Percentiles rank a stretch among this genome's conserved stretches.
Evolutionary conservation across 176 grass and related monocot genomes (phyloP).

Genomic region (Musa schizocarpa): DNA sequence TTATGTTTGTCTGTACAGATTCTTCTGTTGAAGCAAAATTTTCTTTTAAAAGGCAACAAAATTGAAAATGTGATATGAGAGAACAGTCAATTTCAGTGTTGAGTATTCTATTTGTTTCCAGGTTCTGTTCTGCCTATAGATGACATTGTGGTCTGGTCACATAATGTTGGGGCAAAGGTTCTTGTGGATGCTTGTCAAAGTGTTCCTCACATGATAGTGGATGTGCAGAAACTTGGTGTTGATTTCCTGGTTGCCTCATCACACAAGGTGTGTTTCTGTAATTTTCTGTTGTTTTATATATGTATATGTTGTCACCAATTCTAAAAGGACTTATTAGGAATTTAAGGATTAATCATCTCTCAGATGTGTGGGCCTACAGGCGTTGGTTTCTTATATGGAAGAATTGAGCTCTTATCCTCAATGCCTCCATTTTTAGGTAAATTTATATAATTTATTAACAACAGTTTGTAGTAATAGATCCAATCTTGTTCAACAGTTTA

Average conservation of each 20-base stretch:
- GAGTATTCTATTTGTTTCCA: conserved; percentile 21
- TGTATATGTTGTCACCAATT: neutral
- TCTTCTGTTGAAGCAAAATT: neutral
- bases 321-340: conserved; percentile 21
- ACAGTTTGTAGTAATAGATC: neutral
- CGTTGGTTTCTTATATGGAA: conserved; percentile 71
- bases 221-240: conserved; percentile 84
- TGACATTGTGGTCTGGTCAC: conserved; percentile 66
- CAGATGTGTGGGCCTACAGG: conserved; percentile 99
- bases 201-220: conserved; percentile 89
- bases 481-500: neutral
- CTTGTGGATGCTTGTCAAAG: conserved; percentile 97
- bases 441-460: neutral
- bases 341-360: conserved; percentile 48
- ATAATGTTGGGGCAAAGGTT: conserved; percentile 78
- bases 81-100: neutral
- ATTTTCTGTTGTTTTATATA: neutral
- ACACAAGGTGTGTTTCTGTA: conserved; percentile 56
- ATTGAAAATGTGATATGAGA: neutral
- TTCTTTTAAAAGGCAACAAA: neutral
- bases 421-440: conserved; percentile 97
- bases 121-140: conserved; percentile 80
- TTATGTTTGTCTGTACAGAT: neutral
- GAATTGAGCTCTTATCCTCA: conserved; percentile 57
- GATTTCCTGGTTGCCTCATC: conserved; percentile 98